Evolutionary conservation across 164 flowering plant genomes (phyloP).

Genomic region (Santalum album): DNA sequence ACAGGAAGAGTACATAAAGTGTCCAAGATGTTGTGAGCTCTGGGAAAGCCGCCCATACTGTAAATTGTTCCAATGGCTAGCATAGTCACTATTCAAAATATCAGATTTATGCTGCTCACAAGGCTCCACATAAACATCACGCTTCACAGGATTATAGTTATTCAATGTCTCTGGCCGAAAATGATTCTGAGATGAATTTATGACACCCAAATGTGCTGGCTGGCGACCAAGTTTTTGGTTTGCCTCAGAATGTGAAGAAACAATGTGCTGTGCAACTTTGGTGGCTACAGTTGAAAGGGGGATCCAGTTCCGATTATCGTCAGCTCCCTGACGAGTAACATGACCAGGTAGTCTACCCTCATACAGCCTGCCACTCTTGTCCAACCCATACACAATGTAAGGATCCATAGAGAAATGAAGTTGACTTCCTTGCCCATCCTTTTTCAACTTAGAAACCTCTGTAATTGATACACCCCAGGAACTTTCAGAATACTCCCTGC

Average conservation of each 20-base stretch:
- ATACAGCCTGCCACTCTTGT: constrained; percentile 19
- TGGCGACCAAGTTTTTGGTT: constrained; percentile 45
- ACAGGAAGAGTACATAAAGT: constrained; percentile 50
- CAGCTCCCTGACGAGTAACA: constrained; percentile 41
- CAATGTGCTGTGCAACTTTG: constrained; percentile 37
- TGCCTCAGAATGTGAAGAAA: constrained; percentile 24
- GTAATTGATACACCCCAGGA: constrained; percentile 73
- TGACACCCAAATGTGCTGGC: constrained; percentile 42
- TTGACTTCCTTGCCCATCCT: constrained; percentile 61
- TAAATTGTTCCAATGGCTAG: constrained; percentile 78
- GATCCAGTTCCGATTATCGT: constrained; percentile 49
- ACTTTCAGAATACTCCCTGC: constrained; percentile 46
- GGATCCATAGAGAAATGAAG: constrained; percentile 20
- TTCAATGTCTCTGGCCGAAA: constrained; percentile 37
- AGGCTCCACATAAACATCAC: constrained; percentile 28
- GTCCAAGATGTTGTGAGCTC: constrained; percentile 36
- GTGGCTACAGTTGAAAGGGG: constrained; percentile 22
- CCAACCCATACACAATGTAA: constrained; percentile 35
- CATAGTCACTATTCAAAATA: constrained; percentile 81
- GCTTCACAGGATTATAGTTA: constrained; percentile 21
- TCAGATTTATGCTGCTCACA: constrained; percentile 47
- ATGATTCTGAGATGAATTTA: constrained; percentile 40
- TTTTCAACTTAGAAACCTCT: constrained; percentile 43
- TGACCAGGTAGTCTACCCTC: constrained; percentile 23
- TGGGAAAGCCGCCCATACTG: constrained; percentile 85